phyloP scores from a whole-genome alignment of 495 filamentous ascomycete genomes.

The Neohortaea acidophila region DNA sequence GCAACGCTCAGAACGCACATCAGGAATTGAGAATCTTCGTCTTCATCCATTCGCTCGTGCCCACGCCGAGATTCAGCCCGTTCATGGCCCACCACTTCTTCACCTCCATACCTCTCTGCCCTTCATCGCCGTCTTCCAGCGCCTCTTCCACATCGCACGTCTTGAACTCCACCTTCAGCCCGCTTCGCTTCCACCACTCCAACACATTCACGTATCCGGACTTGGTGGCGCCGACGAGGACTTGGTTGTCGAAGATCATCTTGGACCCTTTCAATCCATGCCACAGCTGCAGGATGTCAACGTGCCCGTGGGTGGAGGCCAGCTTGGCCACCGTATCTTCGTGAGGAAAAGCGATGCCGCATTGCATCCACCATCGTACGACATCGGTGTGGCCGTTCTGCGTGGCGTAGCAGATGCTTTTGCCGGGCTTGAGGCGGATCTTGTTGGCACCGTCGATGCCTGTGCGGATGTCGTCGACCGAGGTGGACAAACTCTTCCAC shows the following conservation, averaged over 20 bases:
- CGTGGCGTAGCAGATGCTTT: conserved; percentile 63
- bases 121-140: conserved; percentile 59
- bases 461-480: conserved; percentile 6
- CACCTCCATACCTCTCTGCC: conserved; percentile 39
- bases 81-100: conserved; percentile 82
- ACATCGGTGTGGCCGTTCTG: conserved; percentile 58
- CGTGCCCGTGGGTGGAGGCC: conserved; percentile 73
- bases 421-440: conserved; percentile 57
- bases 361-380: conserved; percentile 70
- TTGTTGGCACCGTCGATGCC: conserved; percentile 11
- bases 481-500: conserved; percentile 45
- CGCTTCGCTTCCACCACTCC: conserved; percentile 79
- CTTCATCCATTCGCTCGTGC: conserved; percentile 90
- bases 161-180: conserved; percentile 73
- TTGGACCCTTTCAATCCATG: conserved; percentile 62
- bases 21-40: conserved; percentile 39
- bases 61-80: conserved; percentile 70
- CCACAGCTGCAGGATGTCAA: conserved; percentile 72
- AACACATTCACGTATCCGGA: conserved; percentile 70
- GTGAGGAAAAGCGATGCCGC: conserved; percentile 56
- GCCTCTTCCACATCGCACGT: conserved; percentile 93
- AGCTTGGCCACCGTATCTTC: conserved; percentile 66
- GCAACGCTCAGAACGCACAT: background rate
- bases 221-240: conserved; percentile 74
- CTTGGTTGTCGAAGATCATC: conserved; percentile 76